phyloP scores from a whole-genome alignment of 2,329 filamentous ascomycete genomes.

The Annulohypoxylon truncatum region DNA sequence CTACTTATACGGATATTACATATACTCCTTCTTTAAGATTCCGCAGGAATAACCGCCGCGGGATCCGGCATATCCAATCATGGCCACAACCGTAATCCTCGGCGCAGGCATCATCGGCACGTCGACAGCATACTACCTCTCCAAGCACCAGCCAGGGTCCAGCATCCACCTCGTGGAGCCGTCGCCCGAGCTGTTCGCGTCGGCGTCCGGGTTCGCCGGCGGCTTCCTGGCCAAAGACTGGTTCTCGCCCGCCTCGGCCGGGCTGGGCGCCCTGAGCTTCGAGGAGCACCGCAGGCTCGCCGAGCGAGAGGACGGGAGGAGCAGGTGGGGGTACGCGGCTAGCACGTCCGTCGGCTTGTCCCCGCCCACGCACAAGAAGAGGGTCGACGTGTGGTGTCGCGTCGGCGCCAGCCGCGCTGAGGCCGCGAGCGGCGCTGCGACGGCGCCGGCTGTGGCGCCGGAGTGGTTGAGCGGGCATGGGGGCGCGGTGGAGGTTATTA shows the following conservation, averaged over 20 bases:
- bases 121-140: slow-evolving; percentile 79
- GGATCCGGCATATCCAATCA: slow-evolving; percentile 34
- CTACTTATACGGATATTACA: neutral
- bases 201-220: slow-evolving; percentile 78
- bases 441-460: slow-evolving; percentile 56
- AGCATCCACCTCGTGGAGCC: slow-evolving; percentile 62
- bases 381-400: slow-evolving; percentile 73
- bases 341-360: slow-evolving; percentile 69
- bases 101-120: slow-evolving; percentile 77
- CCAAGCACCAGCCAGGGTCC: slow-evolving; percentile 57
- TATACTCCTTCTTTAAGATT: neutral
- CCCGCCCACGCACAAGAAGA: slow-evolving; percentile 51
- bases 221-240: slow-evolving; percentile 81
- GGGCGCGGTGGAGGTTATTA: slow-evolving; percentile 71
- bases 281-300: slow-evolving; percentile 74
- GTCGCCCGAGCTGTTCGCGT: slow-evolving; percentile 71
- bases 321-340: slow-evolving; percentile 62
- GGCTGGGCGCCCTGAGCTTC: slow-evolving; percentile 75
- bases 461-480: slow-evolving; percentile 68
- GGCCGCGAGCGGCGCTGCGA: slow-evolving; percentile 56
- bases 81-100: slow-evolving; percentile 71
- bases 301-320: slow-evolving; percentile 65
- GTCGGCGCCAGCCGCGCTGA: slow-evolving; percentile 72
- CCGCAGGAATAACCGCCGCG: neutral
- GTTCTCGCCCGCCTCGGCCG: slow-evolving; percentile 68